Evolutionary conservation across 495 filamentous ascomycete genomes (phyloP).

Genomic region (Aspergillus carlsbadensis): DNA sequence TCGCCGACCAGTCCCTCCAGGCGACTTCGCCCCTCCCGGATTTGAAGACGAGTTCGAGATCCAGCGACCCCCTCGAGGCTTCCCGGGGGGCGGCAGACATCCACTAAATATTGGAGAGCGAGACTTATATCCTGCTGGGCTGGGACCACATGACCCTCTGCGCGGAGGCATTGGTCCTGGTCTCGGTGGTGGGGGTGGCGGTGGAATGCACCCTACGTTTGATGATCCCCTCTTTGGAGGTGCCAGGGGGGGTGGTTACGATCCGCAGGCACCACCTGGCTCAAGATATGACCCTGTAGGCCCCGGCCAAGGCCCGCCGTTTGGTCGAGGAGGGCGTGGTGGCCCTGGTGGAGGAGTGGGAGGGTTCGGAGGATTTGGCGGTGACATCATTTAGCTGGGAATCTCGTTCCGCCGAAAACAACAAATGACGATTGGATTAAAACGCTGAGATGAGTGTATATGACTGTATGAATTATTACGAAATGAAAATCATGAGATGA

Average conservation of each 20-base stretch:
- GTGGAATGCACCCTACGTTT: slow-evolving; percentile 94
- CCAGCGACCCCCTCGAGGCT: slow-evolving; percentile 60
- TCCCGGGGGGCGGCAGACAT: slow-evolving; percentile 49
- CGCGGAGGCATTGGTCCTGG: slow-evolving; percentile 60
- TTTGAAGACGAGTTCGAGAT: slow-evolving; percentile 96
- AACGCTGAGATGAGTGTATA: background rate
- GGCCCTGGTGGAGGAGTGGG: slow-evolving; percentile 45
- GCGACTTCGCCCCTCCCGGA: slow-evolving; percentile 81
- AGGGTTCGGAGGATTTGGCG: slow-evolving; percentile 58
- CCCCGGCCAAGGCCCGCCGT: slow-evolving; percentile 59
- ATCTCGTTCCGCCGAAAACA: background rate
- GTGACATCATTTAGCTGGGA: slow-evolving; percentile 63
- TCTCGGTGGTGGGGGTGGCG: slow-evolving; percentile 51
- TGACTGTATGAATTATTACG: slow-evolving; percentile 6
- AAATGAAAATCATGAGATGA: background rate
- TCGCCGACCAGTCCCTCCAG: slow-evolving; percentile 64
- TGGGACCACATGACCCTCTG: slow-evolving; percentile 83
- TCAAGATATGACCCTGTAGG: slow-evolving; percentile 79
- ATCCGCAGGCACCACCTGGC: slow-evolving; percentile 53
- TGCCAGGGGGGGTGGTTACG: slow-evolving; percentile 43
- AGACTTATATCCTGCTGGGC: slow-evolving; percentile 83
- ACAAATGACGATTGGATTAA: background rate
- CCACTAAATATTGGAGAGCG: slow-evolving; percentile 72
- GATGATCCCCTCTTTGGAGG: slow-evolving; percentile 89
- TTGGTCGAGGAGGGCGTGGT: slow-evolving; percentile 42